phyloP scores from a whole-genome alignment of 257 asterid species.

The Capsicum chinense region DNA sequence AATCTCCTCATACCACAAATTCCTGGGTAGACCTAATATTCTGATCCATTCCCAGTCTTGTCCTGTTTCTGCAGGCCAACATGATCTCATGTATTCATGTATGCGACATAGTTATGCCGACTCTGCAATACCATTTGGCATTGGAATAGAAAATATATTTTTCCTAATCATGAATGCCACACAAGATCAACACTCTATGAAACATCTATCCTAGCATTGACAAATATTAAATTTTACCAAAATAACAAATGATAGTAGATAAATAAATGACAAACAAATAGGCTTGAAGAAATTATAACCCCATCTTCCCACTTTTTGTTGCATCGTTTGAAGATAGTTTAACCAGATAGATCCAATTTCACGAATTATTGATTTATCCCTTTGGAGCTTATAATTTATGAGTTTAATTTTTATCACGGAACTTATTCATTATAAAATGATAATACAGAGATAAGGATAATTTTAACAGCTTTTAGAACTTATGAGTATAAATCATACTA shows the following conservation, averaged over 20 bases:
- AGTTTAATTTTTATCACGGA: no score
- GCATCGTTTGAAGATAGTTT: not conserved
- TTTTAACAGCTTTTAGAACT: no score
- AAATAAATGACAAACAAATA: not conserved
- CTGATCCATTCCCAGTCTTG: not conserved
- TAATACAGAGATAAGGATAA: no score
- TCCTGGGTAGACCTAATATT: not conserved
- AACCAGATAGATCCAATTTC: not conserved
- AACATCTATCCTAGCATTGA: not conserved
- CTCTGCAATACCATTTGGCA: not conserved
- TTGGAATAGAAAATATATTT: not conserved
- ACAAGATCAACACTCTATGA: not conserved
- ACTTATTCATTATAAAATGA: no score
- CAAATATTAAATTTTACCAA: no score
- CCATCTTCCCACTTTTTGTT: not conserved
- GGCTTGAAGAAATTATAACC: not conserved
- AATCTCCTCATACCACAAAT: not conserved
- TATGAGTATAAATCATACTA: no score
- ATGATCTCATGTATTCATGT: constrained; percentile 4
- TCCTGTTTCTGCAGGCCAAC: not conserved
- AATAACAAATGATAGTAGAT: not conserved
- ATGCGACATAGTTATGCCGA: not conserved
- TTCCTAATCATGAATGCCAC: not conserved
- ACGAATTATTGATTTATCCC: not conserved
- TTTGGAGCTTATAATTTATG: no score